Conservation (phyloP, 2,329 filamentous ascomycete species). For the Myotisia sp. region DNA sequence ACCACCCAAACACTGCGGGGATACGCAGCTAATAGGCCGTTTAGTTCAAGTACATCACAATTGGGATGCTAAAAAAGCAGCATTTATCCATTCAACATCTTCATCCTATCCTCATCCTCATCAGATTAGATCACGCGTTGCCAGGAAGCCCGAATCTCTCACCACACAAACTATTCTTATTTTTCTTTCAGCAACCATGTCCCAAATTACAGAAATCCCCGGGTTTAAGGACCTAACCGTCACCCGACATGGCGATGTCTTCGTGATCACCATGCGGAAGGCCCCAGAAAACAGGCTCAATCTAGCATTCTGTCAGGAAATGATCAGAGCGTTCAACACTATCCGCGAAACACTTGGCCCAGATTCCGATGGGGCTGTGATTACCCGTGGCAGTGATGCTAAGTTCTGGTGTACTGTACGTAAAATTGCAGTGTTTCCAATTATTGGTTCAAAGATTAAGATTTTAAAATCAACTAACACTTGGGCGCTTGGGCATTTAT, state of each 20-base stretch:
- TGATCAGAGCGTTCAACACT: slow-evolving; percentile 36
- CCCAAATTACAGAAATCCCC: slow-evolving; percentile 18
- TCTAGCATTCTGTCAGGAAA: slow-evolving; percentile 31
- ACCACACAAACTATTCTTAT: no score
- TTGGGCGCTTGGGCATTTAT: neutral
- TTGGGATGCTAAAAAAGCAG: no score
- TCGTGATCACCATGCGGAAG: slow-evolving; percentile 42
- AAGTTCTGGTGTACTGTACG: slow-evolving; percentile 37
- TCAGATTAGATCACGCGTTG: no score
- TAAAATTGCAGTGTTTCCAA: no score
- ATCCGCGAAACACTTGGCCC: slow-evolving; percentile 36
- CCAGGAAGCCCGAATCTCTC: no score
- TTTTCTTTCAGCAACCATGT: neutral
- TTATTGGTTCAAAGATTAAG: neutral
- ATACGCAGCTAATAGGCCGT: no score
- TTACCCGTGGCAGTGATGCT: slow-evolving; percentile 38
- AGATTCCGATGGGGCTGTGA: slow-evolving; percentile 38
- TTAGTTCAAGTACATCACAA: no score
- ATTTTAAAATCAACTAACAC: neutral
- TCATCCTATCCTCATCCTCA: no score
- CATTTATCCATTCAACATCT: no score
- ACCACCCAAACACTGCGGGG: no score
- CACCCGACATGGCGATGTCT: slow-evolving; percentile 35
- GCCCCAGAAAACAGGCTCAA: slow-evolving; percentile 42
- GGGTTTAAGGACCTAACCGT: slow-evolving; percentile 32